Evolutionary conservation across 78 protist genomes (phyloP).

Genomic region (Dictyostelium capitatum): DNA sequence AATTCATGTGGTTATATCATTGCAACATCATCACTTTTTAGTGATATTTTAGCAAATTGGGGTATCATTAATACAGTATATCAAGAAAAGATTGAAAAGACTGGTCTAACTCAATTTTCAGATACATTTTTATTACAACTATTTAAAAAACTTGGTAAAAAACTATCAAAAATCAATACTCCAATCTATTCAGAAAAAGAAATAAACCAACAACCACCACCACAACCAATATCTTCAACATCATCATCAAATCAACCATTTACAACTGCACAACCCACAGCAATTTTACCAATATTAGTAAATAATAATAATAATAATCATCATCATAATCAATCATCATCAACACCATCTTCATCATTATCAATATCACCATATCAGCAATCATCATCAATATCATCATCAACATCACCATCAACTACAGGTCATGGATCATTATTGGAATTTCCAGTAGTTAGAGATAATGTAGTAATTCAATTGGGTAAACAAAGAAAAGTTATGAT

Average conservation of each 20-base stretch:
- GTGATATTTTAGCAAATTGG: conserved; percentile 53
- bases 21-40: conserved; percentile 11
- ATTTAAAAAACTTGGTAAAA: conserved; percentile 40
- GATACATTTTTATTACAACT: conserved; percentile 37
- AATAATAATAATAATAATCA: not conserved
- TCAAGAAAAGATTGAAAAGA: conserved; percentile 43
- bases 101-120: conserved; percentile 61
- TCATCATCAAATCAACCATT: not conserved
- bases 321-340: not conserved
- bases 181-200: not conserved
- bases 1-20: conserved; percentile 31
- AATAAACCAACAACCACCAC: not conserved
- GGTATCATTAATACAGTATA: conserved; percentile 24
- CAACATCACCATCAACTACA: not conserved
- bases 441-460: not conserved
- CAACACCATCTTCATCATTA: conserved; percentile 1
- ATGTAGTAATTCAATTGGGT: not conserved
- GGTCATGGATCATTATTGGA: not conserved
- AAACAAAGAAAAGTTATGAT: conserved; percentile 11
- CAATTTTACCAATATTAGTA: not conserved
- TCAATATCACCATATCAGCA: not conserved
- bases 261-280: not conserved
- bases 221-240: not conserved
- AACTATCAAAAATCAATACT: not conserved
- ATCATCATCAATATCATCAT: not conserved